Conservation (phyloP, 2,329 filamentous ascomycete genomes). For the Colletotrichum musae region DNA sequence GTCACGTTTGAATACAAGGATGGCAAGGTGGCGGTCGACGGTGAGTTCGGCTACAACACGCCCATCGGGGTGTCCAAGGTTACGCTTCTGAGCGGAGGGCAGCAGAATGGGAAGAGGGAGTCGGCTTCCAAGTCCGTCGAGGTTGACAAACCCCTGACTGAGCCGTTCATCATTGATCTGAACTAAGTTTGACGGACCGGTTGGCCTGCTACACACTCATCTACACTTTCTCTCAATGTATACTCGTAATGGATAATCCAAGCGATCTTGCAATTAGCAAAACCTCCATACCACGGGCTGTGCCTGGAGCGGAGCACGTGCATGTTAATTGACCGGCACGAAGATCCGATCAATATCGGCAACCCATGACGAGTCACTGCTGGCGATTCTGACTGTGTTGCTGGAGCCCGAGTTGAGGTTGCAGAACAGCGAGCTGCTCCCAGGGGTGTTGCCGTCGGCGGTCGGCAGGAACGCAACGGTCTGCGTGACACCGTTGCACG, state of each 20-base stretch:
- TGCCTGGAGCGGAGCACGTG: not conserved
- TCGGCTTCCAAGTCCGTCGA: slow-evolving; percentile 40
- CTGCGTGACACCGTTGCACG: slow-evolving; percentile 68
- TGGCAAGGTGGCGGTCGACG: slow-evolving; percentile 65
- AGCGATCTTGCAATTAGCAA: not conserved
- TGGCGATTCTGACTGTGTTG: slow-evolving; percentile 66
- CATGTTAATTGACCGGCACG: slow-evolving; percentile 57
- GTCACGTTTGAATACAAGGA: slow-evolving; percentile 73
- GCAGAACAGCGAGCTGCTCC: slow-evolving; percentile 62
- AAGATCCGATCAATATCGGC: slow-evolving; percentile 69
- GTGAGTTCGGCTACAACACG: slow-evolving; percentile 67
- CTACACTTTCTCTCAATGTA: no score
- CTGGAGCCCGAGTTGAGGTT: slow-evolving; percentile 60
- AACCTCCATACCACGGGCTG: not conserved
- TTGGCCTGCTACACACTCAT: no score
- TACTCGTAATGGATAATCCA: no score
- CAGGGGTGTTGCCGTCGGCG: slow-evolving; percentile 56
- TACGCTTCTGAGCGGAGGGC: slow-evolving; percentile 57
- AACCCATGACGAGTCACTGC: slow-evolving; percentile 55
- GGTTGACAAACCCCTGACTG: slow-evolving; percentile 44
- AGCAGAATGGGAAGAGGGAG: slow-evolving; percentile 21
- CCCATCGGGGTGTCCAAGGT: slow-evolving; percentile 62
- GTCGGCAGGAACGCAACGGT: slow-evolving; percentile 70
- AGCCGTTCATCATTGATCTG: slow-evolving; percentile 37
- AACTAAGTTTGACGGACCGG: not conserved